Evolutionary conservation across 1,284 basidiomycete species (phyloP).

Genomic region (Porodaedalea pini): DNA sequence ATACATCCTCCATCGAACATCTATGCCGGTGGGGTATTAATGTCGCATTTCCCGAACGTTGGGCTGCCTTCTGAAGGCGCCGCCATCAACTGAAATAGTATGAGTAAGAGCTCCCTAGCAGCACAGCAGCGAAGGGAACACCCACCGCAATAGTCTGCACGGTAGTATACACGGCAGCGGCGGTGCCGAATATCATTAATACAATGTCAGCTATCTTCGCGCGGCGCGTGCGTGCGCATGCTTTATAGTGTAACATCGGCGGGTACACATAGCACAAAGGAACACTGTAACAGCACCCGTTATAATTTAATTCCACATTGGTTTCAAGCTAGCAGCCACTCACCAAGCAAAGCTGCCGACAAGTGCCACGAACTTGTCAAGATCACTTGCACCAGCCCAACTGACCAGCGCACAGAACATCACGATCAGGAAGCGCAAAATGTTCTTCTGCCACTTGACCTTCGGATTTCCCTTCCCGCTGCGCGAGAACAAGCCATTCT

Average conservation of each 20-base stretch:
- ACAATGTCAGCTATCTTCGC: slow-evolving; percentile 74
- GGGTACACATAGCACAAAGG: slow-evolving; percentile 95
- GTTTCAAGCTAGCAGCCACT: too few relatives aligned
- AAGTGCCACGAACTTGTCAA: slow-evolving; percentile 97
- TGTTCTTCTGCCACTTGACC: slow-evolving; percentile 92
- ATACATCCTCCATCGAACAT: too few relatives aligned
- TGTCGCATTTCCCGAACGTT: slow-evolving; percentile 26
- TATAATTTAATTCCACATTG: slow-evolving; percentile 8
- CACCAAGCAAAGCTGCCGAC: slow-evolving; percentile 94
- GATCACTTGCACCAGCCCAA: slow-evolving; percentile 82
- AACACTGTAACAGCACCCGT: slow-evolving; percentile 50
- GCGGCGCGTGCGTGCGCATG: slow-evolving; percentile 70
- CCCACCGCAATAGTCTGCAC: slow-evolving; percentile 71
- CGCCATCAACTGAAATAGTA: slow-evolving; percentile 36
- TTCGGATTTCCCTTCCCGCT: slow-evolving; percentile 75
- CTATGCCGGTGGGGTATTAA: background rate
- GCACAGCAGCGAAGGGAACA: background rate
- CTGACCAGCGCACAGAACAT: slow-evolving; percentile 73
- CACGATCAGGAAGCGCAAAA: slow-evolving; percentile 79
- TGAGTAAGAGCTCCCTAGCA: background rate
- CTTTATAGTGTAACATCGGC: slow-evolving; percentile 90
- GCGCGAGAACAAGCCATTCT: slow-evolving; percentile 90
- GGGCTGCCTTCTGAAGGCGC: slow-evolving; percentile 24
- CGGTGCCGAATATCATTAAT: slow-evolving; percentile 78
- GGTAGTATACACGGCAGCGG: slow-evolving; percentile 85